phyloP scores from a whole-genome alignment of 2,329 filamentous ascomycete species.

The Cladosporium sp. region DNA sequence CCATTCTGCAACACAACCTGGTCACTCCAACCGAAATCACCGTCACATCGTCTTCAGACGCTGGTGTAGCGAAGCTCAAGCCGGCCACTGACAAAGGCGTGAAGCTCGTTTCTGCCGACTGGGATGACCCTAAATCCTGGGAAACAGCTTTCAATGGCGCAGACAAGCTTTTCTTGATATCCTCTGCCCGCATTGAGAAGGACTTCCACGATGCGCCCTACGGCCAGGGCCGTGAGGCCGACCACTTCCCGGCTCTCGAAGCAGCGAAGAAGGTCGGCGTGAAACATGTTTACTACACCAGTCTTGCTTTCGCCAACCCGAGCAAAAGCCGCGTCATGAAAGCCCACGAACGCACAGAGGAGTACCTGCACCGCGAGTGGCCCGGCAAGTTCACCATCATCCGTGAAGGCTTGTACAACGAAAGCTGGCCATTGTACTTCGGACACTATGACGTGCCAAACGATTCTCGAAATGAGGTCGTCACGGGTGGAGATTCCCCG shows the following conservation, averaged over 20 bases:
- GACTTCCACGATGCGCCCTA: constrained; percentile 41
- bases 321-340: constrained; percentile 43
- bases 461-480: constrained; percentile 35
- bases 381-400: constrained; percentile 36
- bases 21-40: constrained; percentile 36
- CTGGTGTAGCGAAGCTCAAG: constrained; percentile 27
- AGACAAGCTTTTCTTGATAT: constrained; percentile 43
- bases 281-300: constrained; percentile 45
- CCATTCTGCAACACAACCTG: constrained; percentile 40
- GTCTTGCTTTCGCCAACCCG: constrained; percentile 39
- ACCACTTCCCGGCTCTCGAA: constrained; percentile 42
- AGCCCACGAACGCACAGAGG: constrained; percentile 44
- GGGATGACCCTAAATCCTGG: constrained; percentile 33
- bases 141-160: constrained; percentile 34
- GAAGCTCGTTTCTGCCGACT: constrained; percentile 36
- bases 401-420: constrained; percentile 44
- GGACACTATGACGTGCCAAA: constrained; percentile 38
- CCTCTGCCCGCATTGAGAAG: constrained; percentile 39
- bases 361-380: constrained; percentile 30
- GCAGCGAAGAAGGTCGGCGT: constrained; percentile 39
- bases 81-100: constrained; percentile 23
- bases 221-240: constrained; percentile 40
- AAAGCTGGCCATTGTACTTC: constrained; percentile 46
- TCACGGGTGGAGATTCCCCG: constrained; percentile 38
- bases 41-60: constrained; percentile 32